Conservation (phyloP, 805 yeast genomes). For the Ogataea methylovora region DNA sequence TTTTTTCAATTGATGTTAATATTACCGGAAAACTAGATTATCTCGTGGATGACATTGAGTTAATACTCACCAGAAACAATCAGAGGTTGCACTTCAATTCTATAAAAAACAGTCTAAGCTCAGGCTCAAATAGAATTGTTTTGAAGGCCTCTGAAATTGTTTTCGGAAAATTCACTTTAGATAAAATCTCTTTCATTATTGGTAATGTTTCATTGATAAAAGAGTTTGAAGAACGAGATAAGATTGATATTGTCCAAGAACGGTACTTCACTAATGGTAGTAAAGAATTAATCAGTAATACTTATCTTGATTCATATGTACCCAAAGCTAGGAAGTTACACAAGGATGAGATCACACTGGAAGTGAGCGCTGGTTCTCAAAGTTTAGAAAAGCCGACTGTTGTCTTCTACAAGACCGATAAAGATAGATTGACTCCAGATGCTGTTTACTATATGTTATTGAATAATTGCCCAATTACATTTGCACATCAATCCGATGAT, state of each 20-base stretch:
- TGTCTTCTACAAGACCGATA: constrained; percentile 19
- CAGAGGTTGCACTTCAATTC: not conserved
- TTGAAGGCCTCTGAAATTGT: constrained; percentile 10
- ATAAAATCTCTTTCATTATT: constrained; percentile 9
- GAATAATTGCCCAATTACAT: not conserved
- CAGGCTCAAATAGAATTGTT: constrained; percentile 3
- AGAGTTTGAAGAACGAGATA: constrained; percentile 2
- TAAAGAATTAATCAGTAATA: constrained; percentile 8
- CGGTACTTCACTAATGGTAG: not conserved
- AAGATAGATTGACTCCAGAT: constrained; percentile 18
- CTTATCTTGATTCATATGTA: constrained; percentile 11
- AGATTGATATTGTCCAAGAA: not conserved
- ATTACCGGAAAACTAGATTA: not conserved
- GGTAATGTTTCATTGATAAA: constrained; percentile 17
- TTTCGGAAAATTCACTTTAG: constrained; percentile 14
- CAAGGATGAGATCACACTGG: constrained; percentile 19
- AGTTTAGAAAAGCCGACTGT: constrained; percentile 8
- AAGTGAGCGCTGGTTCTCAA: constrained; percentile 13
- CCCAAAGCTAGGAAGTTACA: constrained; percentile 18
- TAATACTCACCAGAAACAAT: too few relatives aligned
- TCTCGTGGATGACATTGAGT: too few relatives aligned
- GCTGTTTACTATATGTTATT: constrained; percentile 5
- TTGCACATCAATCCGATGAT: not conserved
- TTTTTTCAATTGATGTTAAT: constrained; percentile 28
- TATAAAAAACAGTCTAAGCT: not conserved